These are phyloP conservation scores for Escallonia rubra DNA, from an alignment of 129 eudicot species.

Conservation along the genomic window DNA sequence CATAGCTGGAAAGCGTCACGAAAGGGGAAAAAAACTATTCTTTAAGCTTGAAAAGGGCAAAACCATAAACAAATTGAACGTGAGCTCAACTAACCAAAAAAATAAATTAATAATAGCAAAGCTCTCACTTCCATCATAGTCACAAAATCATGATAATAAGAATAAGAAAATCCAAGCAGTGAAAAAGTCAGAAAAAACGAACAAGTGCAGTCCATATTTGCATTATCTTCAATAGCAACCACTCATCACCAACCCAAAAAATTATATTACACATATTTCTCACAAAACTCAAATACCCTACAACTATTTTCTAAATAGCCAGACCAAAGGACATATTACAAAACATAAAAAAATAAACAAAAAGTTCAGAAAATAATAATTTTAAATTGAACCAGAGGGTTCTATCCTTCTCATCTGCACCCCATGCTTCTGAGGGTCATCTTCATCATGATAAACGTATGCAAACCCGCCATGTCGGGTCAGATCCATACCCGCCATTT, in stretches of 20 bases:
- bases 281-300: too few species aligned
- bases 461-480: slow-evolving; percentile 48
- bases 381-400: slow-evolving; percentile 10
- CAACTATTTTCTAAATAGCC: too few species aligned
- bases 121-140: too few species aligned
- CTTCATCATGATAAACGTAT: slow-evolving; percentile 26
- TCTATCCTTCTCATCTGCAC: slow-evolving; percentile 21
- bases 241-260: slow-evolving; percentile 1
- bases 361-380: not conserved
- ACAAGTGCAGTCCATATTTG: not conserved
- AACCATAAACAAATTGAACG: too few species aligned
- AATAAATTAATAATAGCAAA: too few species aligned
- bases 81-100: too few species aligned
- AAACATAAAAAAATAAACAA: not conserved
- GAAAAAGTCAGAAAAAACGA: not conserved
- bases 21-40: too few species aligned
- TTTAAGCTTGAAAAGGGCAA: too few species aligned
- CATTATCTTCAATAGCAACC: slow-evolving; percentile 17
- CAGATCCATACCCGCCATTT: slow-evolving; percentile 42
- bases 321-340: not conserved
- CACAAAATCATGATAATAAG: too few species aligned
- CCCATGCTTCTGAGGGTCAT: slow-evolving; percentile 10
- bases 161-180: too few species aligned
- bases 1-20: too few species aligned
- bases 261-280: not conserved